Evolutionary conservation across 345 rosid species (phyloP).

Genomic region (Viola odorata): DNA sequence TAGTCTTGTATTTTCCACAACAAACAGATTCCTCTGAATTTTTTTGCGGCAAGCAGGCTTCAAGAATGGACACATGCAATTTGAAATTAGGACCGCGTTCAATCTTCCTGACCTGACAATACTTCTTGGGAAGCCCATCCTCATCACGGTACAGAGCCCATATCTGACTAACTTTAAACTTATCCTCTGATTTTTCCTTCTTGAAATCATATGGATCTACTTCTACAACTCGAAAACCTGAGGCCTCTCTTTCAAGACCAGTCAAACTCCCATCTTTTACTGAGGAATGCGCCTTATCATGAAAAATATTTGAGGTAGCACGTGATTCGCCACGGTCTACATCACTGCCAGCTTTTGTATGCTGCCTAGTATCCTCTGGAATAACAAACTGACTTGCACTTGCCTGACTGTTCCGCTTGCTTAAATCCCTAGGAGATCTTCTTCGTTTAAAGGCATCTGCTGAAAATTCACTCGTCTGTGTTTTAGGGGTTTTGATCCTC

Average conservation of each 20-base stretch:
- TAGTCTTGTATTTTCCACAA: slow-evolving; percentile 47
- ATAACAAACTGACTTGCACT: slow-evolving; percentile 8
- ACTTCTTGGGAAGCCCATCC: slow-evolving; percentile 40
- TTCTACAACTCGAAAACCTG: slow-evolving; percentile 12
- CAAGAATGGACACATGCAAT: slow-evolving; percentile 44
- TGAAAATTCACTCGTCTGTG: slow-evolving; percentile 9
- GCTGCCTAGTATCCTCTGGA: slow-evolving; percentile 9
- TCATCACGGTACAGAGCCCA: slow-evolving; percentile 43
- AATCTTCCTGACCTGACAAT: slow-evolving; percentile 43
- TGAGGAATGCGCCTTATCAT: slow-evolving; percentile 11
- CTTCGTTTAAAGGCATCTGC: slow-evolving; percentile 29
- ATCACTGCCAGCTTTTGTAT: slow-evolving; percentile 18
- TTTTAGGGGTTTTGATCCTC: slow-evolving; percentile 17
- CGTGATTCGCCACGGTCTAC: slow-evolving; percentile 20
- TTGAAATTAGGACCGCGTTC: slow-evolving; percentile 25
- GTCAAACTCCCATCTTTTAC: background rate
- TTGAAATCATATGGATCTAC: slow-evolving; percentile 26
- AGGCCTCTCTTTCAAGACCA: background rate
- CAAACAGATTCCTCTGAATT: slow-evolving; percentile 11
- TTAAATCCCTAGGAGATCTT: slow-evolving; percentile 35
- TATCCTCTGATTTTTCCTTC: slow-evolving; percentile 35
- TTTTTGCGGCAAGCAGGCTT: slow-evolving; percentile 18
- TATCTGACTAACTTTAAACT: slow-evolving; percentile 35
- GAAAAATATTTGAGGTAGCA: slow-evolving; percentile 12
- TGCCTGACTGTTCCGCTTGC: slow-evolving; percentile 16